Percentiles rank a stretch among this genome's conserved stretches.
Conservation (phyloP, 257 asterid species). For the Mitragyna speciosa region DNA sequence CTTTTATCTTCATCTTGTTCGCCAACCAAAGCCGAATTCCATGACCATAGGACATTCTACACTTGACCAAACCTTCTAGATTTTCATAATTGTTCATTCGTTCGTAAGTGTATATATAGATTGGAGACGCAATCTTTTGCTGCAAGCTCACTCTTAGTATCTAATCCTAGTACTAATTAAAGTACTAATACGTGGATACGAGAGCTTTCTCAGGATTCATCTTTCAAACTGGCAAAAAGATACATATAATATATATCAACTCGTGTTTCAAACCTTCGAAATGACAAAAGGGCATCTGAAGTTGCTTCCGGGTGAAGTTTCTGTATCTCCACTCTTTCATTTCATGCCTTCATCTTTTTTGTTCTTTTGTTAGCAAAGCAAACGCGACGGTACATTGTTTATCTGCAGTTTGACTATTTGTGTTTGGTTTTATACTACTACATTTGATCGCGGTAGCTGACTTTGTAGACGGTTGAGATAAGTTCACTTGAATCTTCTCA, state of each 20-base stretch:
- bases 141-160: conserved; percentile 6
- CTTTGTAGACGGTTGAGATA: not conserved
- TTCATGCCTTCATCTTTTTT: not conserved
- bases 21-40: conserved; percentile 28
- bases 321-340: not conserved
- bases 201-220: conserved; percentile 7
- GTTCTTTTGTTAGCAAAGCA: not conserved
- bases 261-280: conserved; percentile 44
- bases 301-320: conserved; percentile 27
- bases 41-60: conserved; percentile 18
- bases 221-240: conserved; percentile 17
- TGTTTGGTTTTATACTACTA: not conserved
- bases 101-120: not conserved
- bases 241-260: not conserved
- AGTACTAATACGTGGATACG: not conserved
- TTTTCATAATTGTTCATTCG: conserved; percentile 15
- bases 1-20: not conserved
- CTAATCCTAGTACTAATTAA: not conserved
- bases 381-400: not conserved
- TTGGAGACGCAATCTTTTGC: conserved; percentile 1
- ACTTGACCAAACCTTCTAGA: conserved; percentile 10
- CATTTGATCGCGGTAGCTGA: not conserved
- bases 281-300: conserved; percentile 38
- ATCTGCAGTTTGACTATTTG: not conserved
- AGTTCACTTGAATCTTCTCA: not conserved